Evolutionary conservation across 2,329 filamentous ascomycete genomes (phyloP).

Genomic region (Penicillium sp.): DNA sequence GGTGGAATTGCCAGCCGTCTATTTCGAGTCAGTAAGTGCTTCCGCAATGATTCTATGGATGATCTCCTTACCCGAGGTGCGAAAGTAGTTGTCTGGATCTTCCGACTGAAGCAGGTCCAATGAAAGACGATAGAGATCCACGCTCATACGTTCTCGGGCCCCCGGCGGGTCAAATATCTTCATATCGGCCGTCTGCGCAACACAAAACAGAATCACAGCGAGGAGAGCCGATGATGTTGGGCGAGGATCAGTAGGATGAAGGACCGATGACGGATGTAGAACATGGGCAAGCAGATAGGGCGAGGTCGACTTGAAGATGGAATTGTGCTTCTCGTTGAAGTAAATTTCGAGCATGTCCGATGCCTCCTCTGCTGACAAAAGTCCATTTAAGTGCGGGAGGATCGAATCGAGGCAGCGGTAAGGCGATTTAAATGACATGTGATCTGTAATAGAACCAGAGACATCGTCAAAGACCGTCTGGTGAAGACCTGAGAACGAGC

Average conservation of each 20-base stretch:
- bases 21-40: not conserved
- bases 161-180: constrained; percentile 49
- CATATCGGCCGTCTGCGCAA: constrained; percentile 54
- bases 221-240: constrained; percentile 51
- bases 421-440: constrained; percentile 4
- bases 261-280: constrained; percentile 51
- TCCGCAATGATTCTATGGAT: not conserved
- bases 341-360: constrained; percentile 56
- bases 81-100: constrained; percentile 30
- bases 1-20: constrained; percentile 25
- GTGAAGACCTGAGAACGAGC: constrained; percentile 7
- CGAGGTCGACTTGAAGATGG: constrained; percentile 50
- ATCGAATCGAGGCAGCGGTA: constrained; percentile 50
- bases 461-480: constrained; percentile 20
- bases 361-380: constrained; percentile 47
- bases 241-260: constrained; percentile 47
- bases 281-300: constrained; percentile 55
- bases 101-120: constrained; percentile 36
- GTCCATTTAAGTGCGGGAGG: constrained; percentile 44
- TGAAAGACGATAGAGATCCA: constrained; percentile 37
- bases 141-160: constrained; percentile 44
- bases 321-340: constrained; percentile 51
- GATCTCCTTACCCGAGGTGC: constrained; percentile 18
- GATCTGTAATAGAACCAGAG: constrained; percentile 20
- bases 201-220: constrained; percentile 54